Base-by-base conservation (phyloP, 1,139 yeast genomes). In the Suhomyces atakaporum region DNA sequence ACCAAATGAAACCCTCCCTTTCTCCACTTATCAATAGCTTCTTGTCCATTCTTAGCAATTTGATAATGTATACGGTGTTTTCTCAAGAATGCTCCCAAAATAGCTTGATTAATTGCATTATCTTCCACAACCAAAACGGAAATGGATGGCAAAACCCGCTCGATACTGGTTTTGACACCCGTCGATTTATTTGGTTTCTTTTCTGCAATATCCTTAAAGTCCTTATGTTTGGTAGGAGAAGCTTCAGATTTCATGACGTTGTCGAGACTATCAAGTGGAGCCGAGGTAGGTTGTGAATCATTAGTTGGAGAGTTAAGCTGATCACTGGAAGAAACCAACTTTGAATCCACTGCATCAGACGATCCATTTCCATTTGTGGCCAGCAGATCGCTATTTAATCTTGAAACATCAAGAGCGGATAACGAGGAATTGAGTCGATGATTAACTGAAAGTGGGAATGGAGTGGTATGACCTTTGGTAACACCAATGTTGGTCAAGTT, bases 51-150 rank as follows among this genome's bases (percentile, higher is more conserved):
- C 40, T 85, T 83, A 6, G 97, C 97, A 29, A 89, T 83, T 44
- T 83, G 83, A 47, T 85, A 89, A 33, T 84, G 84, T 25, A 92
- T 90, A 46, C 86, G 81, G 50, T 92, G 90, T 47, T 88, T 84
- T 48, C 90, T 75, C 58, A 92, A 70, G 54, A 89, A 92, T n/a
- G 95, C 88, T 19, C 92, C 95, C 55, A 92, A 72, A 73, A 92
- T 90, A 32, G 88, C 87, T 64, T 88, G 95, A 62, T 92, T 92
- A 53, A 92, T 90, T 31, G 92, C 84, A 59, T 92, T 92, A 69
- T 92, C 98, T 60, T 92, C 98, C 6, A 94, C 98, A 23, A 92
- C 92, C 38, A 92, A 66, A 3, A 92, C 96, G 25, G 89, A 87
- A 35, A 92, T 83, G 41, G 89, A 87, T 0, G 97, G 96, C 19